A percentile compares a stretch with the other conserved stretches of the same genome.
Conservation (phyloP, 345 rosid genomes). For the Linum usitatissimum region DNA sequence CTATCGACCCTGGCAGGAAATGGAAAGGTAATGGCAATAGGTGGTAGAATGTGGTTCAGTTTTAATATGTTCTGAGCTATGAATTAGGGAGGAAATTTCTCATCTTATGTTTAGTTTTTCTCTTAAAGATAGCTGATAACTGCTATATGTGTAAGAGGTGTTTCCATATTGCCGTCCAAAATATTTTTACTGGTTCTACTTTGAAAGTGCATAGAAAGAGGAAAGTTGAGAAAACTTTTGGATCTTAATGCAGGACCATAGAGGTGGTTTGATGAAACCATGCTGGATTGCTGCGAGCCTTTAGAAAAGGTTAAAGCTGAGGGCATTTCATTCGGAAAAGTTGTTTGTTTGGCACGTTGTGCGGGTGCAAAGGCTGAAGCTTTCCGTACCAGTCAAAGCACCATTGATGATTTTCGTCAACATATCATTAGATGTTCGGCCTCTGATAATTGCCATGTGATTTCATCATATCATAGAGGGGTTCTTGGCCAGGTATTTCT, state of each 20-base stretch:
- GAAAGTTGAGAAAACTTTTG: neutral
- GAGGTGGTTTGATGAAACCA: constrained; percentile 36
- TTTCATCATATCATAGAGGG: constrained; percentile 73
- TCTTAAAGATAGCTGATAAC: too few relatives aligned
- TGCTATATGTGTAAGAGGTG: neutral
- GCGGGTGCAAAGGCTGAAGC: constrained; percentile 93
- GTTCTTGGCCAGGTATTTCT: constrained; percentile 51
- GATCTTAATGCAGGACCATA: constrained; percentile 18
- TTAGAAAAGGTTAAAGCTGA: constrained; percentile 46
- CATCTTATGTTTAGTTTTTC: too few relatives aligned
- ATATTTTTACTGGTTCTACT: neutral
- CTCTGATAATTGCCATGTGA: constrained; percentile 68
- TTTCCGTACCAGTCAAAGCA: constrained; percentile 66
- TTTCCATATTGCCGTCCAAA: neutral
- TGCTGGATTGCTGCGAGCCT: constrained; percentile 35
- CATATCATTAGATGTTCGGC: constrained; percentile 45
- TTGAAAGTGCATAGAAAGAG: neutral
- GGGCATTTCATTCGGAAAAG: constrained; percentile 84
- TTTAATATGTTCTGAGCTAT: too few relatives aligned
- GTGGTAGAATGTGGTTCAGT: too few relatives aligned
- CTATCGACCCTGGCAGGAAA: constrained; percentile 32
- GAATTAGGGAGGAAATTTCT: too few relatives aligned
- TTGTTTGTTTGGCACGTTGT: constrained; percentile 80
- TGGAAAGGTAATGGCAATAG: constrained; percentile 26
- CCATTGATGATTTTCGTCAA: constrained; percentile 62